Base-by-base conservation (phyloP, 1,139 yeast genomes). In the Hyphopichia buzzinii region DNA sequence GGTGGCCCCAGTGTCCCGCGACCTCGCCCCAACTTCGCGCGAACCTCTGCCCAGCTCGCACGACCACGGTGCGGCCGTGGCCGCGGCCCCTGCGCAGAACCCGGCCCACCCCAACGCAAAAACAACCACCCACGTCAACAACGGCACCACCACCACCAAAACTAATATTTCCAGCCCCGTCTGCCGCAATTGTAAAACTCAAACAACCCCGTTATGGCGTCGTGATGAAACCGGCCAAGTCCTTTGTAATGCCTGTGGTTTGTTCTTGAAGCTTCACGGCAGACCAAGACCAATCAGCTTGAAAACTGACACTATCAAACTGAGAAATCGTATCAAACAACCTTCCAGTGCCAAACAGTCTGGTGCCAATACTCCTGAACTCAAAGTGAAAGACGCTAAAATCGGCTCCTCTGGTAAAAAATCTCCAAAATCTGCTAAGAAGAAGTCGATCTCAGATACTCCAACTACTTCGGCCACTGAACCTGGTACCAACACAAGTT, bases 131-230 rank as follows among this genome's bases (percentile, higher is more conserved):
- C 71, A 63, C 30, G 60, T 67, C 34, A 64, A 58, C 42, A 67
- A 67, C 44, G 74, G 74, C 24, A 64, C 73, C 36, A 65, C 74
- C 30, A 66, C 74, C 31, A 57, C 75, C 29, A 70, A 70, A 44
- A 55, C 73, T 6, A 78, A 76, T 48, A 72, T 78, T 40, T 60
- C 81, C 5, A 67, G 79, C 29, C 90, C 96, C 1, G 75, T 84
- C 16, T 90, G 97, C 59, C 87, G 84, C 48, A 90, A 90, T 59
- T 90, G 97, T 64, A 77, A 83, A 50, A 90, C 97, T 4, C 85
- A 87, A 42, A 89, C 92, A 1, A 90, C 97, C 1, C 97, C 97
- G 1, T 67, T 90, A 19, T 90, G 97, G 97, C 74, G 97, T 59
- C 72, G 97, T 48, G 96, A 89, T 59, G 96, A 89, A 55, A 78